A percentile compares a stretch with the other conserved stretches of the same genome.
These are phyloP conservation scores for Aspergillus fumigatiaffinis DNA, from an alignment of 2,329 filamentous ascomycete genomes.

Conservation along the genomic window DNA sequence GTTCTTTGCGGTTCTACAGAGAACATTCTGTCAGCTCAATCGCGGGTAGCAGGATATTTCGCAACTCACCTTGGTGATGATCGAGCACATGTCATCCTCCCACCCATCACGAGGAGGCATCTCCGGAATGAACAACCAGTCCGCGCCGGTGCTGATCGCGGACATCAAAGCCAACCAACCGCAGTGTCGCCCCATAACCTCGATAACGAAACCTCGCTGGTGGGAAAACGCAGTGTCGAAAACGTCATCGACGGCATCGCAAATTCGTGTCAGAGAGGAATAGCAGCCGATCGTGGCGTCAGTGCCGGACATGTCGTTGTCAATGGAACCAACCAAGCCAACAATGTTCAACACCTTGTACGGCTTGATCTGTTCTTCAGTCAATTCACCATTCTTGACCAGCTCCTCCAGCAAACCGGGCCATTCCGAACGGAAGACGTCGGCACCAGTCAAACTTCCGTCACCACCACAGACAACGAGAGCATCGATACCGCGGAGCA, in stretches of 20 bases:
- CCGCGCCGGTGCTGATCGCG: constrained; percentile 88
- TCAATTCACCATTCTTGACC: constrained; percentile 68
- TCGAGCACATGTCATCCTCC: constrained; percentile 79
- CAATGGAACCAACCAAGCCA: constrained; percentile 91
- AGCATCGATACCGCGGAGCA: constrained; percentile 88
- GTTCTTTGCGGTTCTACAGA: constrained; percentile 65
- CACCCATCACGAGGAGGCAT: constrained; percentile 83
- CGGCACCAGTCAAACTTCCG: constrained; percentile 90
- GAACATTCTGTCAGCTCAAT: neutral
- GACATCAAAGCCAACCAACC: constrained; percentile 97
- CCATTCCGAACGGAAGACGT: constrained; percentile 91
- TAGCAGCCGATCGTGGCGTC: constrained; percentile 98
- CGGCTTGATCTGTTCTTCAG: constrained; percentile 64
- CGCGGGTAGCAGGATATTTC: neutral
- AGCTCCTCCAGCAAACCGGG: constrained; percentile 81
- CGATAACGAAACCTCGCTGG: constrained; percentile 92
- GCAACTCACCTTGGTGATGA: constrained; percentile 63
- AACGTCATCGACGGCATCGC: constrained; percentile 89
- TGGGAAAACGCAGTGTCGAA: constrained; percentile 95
- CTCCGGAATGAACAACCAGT: constrained; percentile 96
- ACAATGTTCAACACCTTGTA: constrained; percentile 93
- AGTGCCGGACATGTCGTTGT: constrained; percentile 96
- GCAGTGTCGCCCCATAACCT: constrained; percentile 98
- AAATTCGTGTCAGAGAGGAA: constrained; percentile 87
- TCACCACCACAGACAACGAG: constrained; percentile 97